phyloP scores from a whole-genome alignment of 2,329 filamentous ascomycete genomes.

The Fusarium sp. region DNA sequence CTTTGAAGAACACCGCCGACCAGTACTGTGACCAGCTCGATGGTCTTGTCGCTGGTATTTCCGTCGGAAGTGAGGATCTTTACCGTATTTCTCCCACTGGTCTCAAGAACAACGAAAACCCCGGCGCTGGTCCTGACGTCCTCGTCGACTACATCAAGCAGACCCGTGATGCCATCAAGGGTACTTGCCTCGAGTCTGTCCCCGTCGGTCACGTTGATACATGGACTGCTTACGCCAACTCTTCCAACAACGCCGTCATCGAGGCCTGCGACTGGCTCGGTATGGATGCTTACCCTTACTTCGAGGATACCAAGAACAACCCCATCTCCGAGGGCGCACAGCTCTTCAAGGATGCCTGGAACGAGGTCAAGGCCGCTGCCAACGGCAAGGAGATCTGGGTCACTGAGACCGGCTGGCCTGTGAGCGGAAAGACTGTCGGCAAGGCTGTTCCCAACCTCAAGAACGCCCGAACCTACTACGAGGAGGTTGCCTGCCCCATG shows the following conservation, averaged over 20 bases:
- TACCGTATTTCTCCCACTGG: constrained; percentile 83
- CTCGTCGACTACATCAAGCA: constrained; percentile 78
- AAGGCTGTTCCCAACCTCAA: constrained; percentile 70
- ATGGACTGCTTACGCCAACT: constrained; percentile 83
- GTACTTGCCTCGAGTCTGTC: constrained; percentile 68
- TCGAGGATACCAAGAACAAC: constrained; percentile 76
- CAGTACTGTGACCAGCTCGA: constrained; percentile 76
- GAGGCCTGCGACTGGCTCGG: constrained; percentile 81
- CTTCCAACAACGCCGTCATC: constrained; percentile 76
- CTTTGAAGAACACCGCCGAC: constrained; percentile 75
- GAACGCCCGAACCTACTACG: constrained; percentile 86
- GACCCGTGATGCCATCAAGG: constrained; percentile 71
- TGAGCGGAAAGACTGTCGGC: constrained; percentile 73
- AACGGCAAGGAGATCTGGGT: constrained; percentile 82
- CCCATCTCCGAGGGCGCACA: constrained; percentile 70
- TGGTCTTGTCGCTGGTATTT: constrained; percentile 81
- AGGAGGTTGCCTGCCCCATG: constrained; percentile 78
- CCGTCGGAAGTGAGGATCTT: constrained; percentile 87
- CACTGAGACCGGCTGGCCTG: constrained; percentile 90
- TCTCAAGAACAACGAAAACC: constrained; percentile 69
- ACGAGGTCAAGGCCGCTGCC: constrained; percentile 68
- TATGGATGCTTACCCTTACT: constrained; percentile 89
- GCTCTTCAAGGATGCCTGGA: constrained; percentile 76
- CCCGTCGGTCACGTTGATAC: constrained; percentile 89
- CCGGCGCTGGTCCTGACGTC: constrained; percentile 71